Evolutionary conservation across 2,329 filamentous ascomycete genomes (phyloP), one percentile per base, ranked within the genome.

Genomic region (Fusarium robinianum): DNA sequence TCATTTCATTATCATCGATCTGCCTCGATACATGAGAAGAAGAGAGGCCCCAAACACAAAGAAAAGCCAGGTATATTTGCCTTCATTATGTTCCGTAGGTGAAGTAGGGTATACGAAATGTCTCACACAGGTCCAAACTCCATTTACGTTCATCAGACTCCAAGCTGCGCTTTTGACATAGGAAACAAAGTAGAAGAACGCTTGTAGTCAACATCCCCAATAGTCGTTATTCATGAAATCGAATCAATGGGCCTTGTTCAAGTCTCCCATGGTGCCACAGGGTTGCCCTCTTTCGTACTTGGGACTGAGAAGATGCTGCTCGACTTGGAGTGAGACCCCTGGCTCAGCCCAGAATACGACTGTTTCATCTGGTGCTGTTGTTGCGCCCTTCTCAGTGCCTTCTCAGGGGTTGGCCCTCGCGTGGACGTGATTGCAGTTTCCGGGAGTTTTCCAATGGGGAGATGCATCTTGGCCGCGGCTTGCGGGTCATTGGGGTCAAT

Each of bases 331-430:
- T 61, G 57, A 3, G 61, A 58, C 5, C 44, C 49, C 8, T 60
- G 60, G 17, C 59, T 58, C 18, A 58, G 50, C 3, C 50, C 53
- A 14, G 52, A 53, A 23, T 61, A 62, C 8, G 67, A 62, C 19
- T 60, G 61, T 23, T 58, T 51, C 22, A 51, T 51, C 40, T 66
- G 60, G 35, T 63, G 66, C 50, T 69, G 60, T 30, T 61, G 63
- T 3, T 60, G 61, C 46, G 64, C 66, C 50, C 65, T 68, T 44
- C 60, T 63, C 9, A 67, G 57, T 10, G 71, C 61, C 39, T 75
- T 70, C 58, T 79, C 76, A 3, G 76, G 72, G 12, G 68, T 68
- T n/a, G 70, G 68, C 3, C 75, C 72, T 11, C 68, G 65, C 16
- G 69, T 71, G 12, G 74, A 75, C 30, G 70, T 76, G 35, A 75